Percentiles rank a stretch among this genome's conserved stretches.
These are phyloP conservation scores for Penicillium fimorum DNA, from an alignment of 495 filamentous ascomycete genomes.

Conservation along the genomic window DNA sequence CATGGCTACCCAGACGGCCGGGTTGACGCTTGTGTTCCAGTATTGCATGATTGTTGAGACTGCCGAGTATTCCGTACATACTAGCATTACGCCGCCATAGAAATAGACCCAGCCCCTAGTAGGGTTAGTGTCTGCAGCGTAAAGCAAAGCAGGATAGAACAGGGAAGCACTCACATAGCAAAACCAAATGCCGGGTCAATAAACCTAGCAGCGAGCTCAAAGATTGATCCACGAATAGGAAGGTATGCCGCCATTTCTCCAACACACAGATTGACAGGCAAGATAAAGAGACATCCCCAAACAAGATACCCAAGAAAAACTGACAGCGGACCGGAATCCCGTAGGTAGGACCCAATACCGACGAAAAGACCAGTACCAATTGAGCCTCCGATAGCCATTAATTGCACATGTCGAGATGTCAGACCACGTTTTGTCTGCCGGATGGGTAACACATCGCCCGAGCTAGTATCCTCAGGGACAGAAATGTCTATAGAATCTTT, in stretches of 20 bases:
- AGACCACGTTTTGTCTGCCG: constrained; percentile 53
- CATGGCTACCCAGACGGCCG: constrained; percentile 69
- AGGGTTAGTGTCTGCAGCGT: constrained; percentile 17
- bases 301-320: constrained; percentile 63
- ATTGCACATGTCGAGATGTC: constrained; percentile 61
- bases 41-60: constrained; percentile 68
- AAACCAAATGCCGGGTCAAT: constrained; percentile 70
- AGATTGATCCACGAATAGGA: constrained; percentile 70
- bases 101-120: constrained; percentile 42
- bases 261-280: constrained; percentile 38
- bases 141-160: constrained; percentile 2
- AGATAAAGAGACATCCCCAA: constrained; percentile 34
- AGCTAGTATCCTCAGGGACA: constrained; percentile 17
- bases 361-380: constrained; percentile 78
- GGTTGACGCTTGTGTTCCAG: constrained; percentile 53
- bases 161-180: constrained; percentile 45
- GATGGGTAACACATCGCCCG: constrained; percentile 22
- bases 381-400: constrained; percentile 73
- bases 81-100: constrained; percentile 38
- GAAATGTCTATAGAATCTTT: constrained; percentile 19
- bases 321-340: constrained; percentile 62
- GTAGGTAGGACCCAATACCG: constrained; percentile 67
- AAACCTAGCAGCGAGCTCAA: constrained; percentile 68
- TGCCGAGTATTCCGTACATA: constrained; percentile 67
- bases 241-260: constrained; percentile 72